These are phyloP conservation scores for Pleurotus tuber-regium DNA, from an alignment of 768 basidiomycete genomes.

Conservation along the genomic window DNA sequence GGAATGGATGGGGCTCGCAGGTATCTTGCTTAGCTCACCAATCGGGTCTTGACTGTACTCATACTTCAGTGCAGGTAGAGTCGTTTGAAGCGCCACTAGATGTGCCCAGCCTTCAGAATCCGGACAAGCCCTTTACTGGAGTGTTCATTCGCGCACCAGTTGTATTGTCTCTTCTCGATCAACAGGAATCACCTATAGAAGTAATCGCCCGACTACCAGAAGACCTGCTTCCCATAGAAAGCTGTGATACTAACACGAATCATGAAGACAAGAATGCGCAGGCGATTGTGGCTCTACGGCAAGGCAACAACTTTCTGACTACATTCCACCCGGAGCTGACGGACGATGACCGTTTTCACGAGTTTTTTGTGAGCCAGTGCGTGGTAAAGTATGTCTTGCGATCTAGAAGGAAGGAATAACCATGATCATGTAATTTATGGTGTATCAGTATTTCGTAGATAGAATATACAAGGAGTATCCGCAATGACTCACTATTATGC, in stretches of 20 bases:
- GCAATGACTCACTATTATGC: no score
- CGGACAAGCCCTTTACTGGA: constrained; percentile 66
- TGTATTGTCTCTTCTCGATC: constrained; percentile 22
- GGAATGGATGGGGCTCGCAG: constrained; percentile 95
- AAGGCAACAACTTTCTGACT: constrained; percentile 82
- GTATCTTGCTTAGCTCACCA: constrained; percentile 45
- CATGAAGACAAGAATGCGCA: constrained; percentile 49
- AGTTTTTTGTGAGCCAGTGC: constrained; percentile 82
- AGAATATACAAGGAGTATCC: no score
- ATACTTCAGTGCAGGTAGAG: constrained; percentile 55
- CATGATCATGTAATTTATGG: background rate
- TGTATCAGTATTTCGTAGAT: background rate
- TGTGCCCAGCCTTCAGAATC: constrained; percentile 59
- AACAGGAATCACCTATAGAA: constrained; percentile 54
- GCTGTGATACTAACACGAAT: constrained; percentile 36
- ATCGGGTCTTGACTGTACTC: no score
- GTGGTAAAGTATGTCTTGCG: constrained; percentile 37
- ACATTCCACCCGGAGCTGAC: constrained; percentile 96
- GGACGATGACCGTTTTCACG: constrained; percentile 83
- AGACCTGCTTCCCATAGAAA: constrained; percentile 38
- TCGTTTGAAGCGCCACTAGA: constrained; percentile 83
- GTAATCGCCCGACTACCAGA: constrained; percentile 70
- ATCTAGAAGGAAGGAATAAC: constrained; percentile 3
- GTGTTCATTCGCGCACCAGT: constrained; percentile 96
- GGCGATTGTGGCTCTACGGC: constrained; percentile 79